Conservation (phyloP, 2,329 filamentous ascomycete species). For the Botryotinia globosa region DNA sequence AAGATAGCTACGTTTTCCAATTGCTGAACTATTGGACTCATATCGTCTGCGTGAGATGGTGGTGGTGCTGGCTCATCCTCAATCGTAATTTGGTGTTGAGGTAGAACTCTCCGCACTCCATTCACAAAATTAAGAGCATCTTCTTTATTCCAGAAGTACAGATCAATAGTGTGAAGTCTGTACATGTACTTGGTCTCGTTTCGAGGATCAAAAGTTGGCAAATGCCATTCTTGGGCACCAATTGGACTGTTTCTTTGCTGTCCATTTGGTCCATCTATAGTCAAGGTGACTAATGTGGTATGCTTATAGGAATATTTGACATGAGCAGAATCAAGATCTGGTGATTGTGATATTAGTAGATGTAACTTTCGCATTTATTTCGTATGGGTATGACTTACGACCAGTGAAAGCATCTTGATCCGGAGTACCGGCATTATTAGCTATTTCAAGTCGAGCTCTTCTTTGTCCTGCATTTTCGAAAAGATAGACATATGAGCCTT, state of each 20-base stretch:
- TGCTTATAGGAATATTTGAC: constrained; percentile 73
- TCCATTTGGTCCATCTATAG: constrained; percentile 49
- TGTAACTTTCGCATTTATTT: constrained; percentile 18
- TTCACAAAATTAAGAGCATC: constrained; percentile 71
- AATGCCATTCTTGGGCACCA: constrained; percentile 65
- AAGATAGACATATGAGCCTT: constrained; percentile 75
- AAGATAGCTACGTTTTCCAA: constrained; percentile 70
- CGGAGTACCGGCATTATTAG: constrained; percentile 69
- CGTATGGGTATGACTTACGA: constrained; percentile 50
- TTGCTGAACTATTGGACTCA: constrained; percentile 70
- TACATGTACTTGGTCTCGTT: constrained; percentile 80
- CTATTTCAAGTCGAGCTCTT: constrained; percentile 70
- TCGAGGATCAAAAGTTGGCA: constrained; percentile 67
- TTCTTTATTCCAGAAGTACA: constrained; percentile 76
- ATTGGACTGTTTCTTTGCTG: constrained; percentile 27
- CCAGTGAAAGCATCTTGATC: constrained; percentile 79
- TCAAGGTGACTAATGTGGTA: constrained; percentile 66
- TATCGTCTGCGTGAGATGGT: constrained; percentile 45
- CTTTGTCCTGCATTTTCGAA: constrained; percentile 69
- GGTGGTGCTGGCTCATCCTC: constrained; percentile 59
- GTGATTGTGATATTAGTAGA: background rate
- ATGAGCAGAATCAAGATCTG: constrained; percentile 63
- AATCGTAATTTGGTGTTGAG: constrained; percentile 59
- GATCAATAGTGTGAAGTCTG: constrained; percentile 69
- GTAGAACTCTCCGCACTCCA: constrained; percentile 62